Conservation (phyloP, 2,329 filamentous ascomycete genomes). For the Aspergillus sp. region DNA sequence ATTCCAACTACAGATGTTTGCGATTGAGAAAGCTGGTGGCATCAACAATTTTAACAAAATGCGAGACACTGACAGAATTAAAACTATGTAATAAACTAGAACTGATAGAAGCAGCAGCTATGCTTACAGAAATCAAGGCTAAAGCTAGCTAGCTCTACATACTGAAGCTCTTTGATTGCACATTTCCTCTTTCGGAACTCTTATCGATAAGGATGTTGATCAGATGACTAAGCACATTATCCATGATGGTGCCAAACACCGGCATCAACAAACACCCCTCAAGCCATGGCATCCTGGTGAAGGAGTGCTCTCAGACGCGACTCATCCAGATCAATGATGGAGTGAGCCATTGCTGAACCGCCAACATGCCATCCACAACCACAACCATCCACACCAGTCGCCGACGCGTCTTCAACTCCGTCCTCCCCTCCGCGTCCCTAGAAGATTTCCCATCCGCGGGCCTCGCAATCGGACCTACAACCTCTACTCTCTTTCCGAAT, state of each 20-base stretch:
- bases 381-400: conserved; percentile 20
- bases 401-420: conserved; percentile 47
- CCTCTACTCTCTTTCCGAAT: neutral
- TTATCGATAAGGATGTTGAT: conserved; percentile 6
- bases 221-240: neutral
- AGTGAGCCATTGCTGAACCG: neutral
- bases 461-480: conserved; percentile 24
- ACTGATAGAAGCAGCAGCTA: neutral
- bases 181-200: conserved; percentile 5
- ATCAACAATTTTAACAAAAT: no score
- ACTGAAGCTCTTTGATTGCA: neutral
- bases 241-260: neutral
- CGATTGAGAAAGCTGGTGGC: no score
- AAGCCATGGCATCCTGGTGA: neutral
- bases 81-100: no score
- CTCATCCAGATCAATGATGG: neutral
- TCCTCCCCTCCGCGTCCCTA: conserved; percentile 45
- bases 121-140: neutral
- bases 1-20: no score
- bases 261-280: neutral
- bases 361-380: conserved; percentile 28
- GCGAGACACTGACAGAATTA: no score
- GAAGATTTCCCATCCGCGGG: conserved; percentile 35
- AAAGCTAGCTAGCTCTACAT: neutral
- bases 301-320: neutral